Base-by-base conservation (phyloP, 2,329 filamentous ascomycete species). In the Pseudonectria foliicola region DNA sequence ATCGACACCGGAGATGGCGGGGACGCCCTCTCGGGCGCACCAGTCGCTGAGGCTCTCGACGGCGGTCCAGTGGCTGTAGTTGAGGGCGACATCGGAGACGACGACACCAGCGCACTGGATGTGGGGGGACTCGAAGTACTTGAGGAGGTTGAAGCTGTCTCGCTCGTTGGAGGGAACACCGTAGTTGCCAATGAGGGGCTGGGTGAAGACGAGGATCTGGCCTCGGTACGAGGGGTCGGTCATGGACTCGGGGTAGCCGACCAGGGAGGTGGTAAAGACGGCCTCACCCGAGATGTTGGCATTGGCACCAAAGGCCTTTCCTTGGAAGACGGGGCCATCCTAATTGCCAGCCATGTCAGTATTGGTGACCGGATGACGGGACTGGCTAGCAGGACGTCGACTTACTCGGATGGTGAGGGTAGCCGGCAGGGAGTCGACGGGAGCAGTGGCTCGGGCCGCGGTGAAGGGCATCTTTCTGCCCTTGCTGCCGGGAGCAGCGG, bases 61-160 rank as follows among this genome's bases (percentile, higher is more conserved):
- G 25, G 92, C 92, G 43, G 92, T 96, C 92, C 92, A 98, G 61
- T 98, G 92, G 64, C 88, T 95, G 75, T 96, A 95, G 60, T 89
- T 77, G 60, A 86, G 73, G 29, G 92, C 90, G 44, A 90, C 88
- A 59, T 98, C 92, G 53, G 90, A 87, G 35, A 98, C 92, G 30
- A 98, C 90, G 33, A 98, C 84, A 63, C 89, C 92, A 43, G 85
- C 85, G 40, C 90, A 93, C 71, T 98, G 92, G 48, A 98, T 89
- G 66, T 96, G 87, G 34, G 92, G 92, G 18, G 88, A 95, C 68
- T 98, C 92, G 56, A 98, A 98, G 73, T 96, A 94, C 69, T 92
- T 92, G 60, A 96, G 74, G 40, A 98, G 77, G 53, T 92, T 92
- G 63, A 80, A 85, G 63, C 89, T 70, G 63, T 98, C 92, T 46